Conservation (phyloP, 768 basidiomycete species). For the Gyrodon lividus region DNA sequence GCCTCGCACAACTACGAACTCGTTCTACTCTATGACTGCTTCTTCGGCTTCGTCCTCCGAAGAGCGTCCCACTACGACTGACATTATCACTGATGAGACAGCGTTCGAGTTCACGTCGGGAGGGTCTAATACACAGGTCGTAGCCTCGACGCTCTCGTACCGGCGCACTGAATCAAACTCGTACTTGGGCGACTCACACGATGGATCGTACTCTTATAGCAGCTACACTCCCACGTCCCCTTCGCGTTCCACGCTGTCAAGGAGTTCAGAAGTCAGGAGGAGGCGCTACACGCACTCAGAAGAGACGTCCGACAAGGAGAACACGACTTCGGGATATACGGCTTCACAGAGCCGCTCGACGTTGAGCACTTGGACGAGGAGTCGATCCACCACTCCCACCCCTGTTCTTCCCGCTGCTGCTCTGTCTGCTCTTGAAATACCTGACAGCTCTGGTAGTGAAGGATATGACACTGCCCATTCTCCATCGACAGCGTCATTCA, state of each 20-base stretch:
- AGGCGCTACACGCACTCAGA: constrained; percentile 39
- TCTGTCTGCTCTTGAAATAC: constrained; percentile 31
- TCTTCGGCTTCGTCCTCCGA: constrained; percentile 34
- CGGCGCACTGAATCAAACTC: constrained; percentile 54
- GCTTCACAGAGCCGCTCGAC: constrained; percentile 35
- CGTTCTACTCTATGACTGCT: constrained; percentile 35
- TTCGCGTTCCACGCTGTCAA: constrained; percentile 49
- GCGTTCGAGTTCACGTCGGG: constrained; percentile 38
- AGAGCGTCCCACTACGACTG: constrained; percentile 28
- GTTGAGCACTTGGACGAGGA: constrained; percentile 34
- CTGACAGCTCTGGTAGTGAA: constrained; percentile 43
- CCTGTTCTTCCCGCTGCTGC: constrained; percentile 29
- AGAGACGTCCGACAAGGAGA: constrained; percentile 60
- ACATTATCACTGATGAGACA: constrained; percentile 39
- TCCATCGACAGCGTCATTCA: constrained; percentile 51
- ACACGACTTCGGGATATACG: constrained; percentile 36
- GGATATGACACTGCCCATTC: constrained; percentile 47
- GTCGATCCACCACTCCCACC: constrained; percentile 31
- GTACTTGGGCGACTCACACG: constrained; percentile 55
- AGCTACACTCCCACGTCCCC: constrained; percentile 43
- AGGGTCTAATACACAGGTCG: constrained; percentile 42
- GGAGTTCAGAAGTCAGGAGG: constrained; percentile 58
- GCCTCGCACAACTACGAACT: constrained; percentile 25
- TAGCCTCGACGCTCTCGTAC: constrained; percentile 52
- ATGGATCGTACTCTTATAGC: constrained; percentile 34